Evolutionary conservation across 1,284 basidiomycete genomes (phyloP), one percentile per base, ranked within the genome.

Genomic region (Afroboletus lepidellus): DNA sequence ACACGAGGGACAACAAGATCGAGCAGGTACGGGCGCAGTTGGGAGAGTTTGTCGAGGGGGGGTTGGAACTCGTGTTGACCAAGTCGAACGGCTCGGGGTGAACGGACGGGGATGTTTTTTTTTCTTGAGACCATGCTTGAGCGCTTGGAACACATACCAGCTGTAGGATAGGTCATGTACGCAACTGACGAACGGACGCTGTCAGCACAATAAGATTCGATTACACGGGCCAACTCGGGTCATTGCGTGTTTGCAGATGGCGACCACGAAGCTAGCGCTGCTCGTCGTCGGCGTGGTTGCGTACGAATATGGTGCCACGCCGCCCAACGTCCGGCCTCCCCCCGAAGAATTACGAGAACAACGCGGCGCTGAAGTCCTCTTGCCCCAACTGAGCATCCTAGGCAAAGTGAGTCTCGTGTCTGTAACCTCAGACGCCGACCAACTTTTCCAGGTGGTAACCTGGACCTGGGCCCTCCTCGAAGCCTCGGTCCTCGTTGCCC

Each of bases 1-100:
- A 68, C 37, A 63, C 46, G 41, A 44, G 65, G 50, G 68, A 69
- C 33, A 54, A 57, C 30, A 70, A 56, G 45, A 64, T 65, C 33
- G 29, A 25, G 16, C 46, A 56, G 23, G 24, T 60, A 13, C 33
- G 45, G 30, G 44, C 47, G 13, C 60, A 38, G 36, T 25, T 69
- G 36, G 24, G 8, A 25, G 23, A 27, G 21, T 55, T 47, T 5
- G 53, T 68, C 53, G 53, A 67, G 13, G 36, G 11, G 3, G 62
- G 62, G n/a, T 29, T 64, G 21, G 36, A 55, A 11, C 57, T 64
- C 25, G 25, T 33, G 25, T 43, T 68, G 55, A 50, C 44, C 52
- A 68, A 68, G 50, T 46, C 63, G 42, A 50, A 46, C 16, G 37
- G 33, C 23, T 58, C 51, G 1, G 48, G 50, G 27, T 62, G 34